phyloP scores from a whole-genome alignment of 257 asterid species.

The Striga asiatica region DNA sequence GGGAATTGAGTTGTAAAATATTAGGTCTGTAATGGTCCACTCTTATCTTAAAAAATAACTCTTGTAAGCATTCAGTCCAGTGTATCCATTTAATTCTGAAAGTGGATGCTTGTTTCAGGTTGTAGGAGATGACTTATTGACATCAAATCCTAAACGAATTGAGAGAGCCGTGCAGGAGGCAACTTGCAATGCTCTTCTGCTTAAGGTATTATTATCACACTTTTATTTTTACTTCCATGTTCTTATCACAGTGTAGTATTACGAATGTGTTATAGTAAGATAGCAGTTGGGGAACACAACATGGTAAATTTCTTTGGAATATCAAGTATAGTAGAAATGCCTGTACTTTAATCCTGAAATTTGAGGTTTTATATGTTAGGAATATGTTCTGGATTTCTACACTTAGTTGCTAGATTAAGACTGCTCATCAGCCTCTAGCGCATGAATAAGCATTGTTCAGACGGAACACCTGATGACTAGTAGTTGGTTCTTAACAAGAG shows the following conservation, averaged over 20 bases:
- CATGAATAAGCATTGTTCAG: neutral
- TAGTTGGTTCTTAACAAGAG: neutral
- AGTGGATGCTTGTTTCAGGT: conserved; percentile 43
- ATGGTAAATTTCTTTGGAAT: neutral
- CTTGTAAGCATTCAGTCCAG: neutral
- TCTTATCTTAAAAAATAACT: neutral
- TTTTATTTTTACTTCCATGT: conserved; percentile 4
- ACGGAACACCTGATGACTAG: neutral
- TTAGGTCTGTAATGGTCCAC: neutral
- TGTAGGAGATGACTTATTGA: conserved; percentile 77
- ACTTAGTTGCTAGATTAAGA: neutral
- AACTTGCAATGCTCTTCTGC: conserved; percentile 77
- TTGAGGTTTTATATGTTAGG: conserved; percentile 1
- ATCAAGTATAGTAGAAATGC: neutral
- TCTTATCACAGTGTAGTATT: no score
- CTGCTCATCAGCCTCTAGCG: neutral
- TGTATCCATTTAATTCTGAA: conserved; percentile 1
- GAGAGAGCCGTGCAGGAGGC: conserved; percentile 81
- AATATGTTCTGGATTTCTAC: conserved; percentile 1
- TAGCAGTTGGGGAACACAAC: no score
- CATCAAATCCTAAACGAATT: conserved; percentile 84
- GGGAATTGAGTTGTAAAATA: conserved; percentile 1
- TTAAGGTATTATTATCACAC: conserved; percentile 48
- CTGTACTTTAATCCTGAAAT: neutral
- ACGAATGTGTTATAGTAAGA: no score